phyloP scores from a whole-genome alignment of 75 land plant species.

The Cunninghamia lanceolata region DNA sequence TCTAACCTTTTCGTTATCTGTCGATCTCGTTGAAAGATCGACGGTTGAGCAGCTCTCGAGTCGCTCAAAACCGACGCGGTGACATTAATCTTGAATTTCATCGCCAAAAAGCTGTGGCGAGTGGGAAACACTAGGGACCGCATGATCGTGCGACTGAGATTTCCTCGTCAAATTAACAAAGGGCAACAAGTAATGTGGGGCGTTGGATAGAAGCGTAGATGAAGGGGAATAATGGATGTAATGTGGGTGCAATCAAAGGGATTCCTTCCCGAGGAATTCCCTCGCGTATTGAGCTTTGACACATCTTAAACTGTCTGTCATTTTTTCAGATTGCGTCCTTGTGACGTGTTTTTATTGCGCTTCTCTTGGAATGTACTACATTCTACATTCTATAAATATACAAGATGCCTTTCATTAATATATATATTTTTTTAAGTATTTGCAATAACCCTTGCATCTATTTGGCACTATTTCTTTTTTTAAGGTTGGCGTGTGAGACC shows the following conservation, averaged over 20 bases:
- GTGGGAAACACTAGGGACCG: neutral
- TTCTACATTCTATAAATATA: too few species aligned
- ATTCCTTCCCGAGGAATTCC: neutral
- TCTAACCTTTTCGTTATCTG: neutral
- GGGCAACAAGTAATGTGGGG: neutral
- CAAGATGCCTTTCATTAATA: too few species aligned
- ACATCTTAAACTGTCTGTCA: neutral
- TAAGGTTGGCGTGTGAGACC: too few species aligned
- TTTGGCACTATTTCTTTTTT: too few species aligned
- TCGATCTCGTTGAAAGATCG: neutral
- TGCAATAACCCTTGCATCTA: too few species aligned
- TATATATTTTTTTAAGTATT: too few species aligned
- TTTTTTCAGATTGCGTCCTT: too few species aligned
- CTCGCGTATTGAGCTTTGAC: neutral
- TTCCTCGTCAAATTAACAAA: neutral
- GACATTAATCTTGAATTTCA: constrained; percentile 2
- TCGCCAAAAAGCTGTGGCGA: neutral
- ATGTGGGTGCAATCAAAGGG: neutral
- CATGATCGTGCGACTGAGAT: neutral
- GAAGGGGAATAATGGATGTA: neutral
- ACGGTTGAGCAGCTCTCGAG: neutral
- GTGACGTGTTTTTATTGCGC: too few species aligned
- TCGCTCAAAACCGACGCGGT: neutral
- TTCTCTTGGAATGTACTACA: too few species aligned
- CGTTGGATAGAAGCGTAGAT: neutral